Evolutionary conservation across 2,329 filamentous ascomycete species (phyloP).

Genomic region (Trichoderma atrobrunneum): DNA sequence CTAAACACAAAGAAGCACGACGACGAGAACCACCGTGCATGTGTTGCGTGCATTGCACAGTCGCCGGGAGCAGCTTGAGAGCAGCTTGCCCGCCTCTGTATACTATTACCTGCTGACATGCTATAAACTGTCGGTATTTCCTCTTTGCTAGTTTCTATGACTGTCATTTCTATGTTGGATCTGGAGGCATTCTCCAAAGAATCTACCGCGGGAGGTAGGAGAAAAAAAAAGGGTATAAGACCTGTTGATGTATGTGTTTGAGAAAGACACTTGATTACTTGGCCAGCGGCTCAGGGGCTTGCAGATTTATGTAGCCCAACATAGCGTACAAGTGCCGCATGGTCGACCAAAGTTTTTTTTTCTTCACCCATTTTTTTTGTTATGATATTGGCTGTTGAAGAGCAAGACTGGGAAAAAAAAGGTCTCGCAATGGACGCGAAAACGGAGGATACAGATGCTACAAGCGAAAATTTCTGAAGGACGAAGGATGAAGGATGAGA

Average conservation of each 20-base stretch:
- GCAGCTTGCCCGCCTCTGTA: neutral
- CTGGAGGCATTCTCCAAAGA: neutral
- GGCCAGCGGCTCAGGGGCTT: neutral
- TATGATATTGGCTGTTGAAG: neutral
- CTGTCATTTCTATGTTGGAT: conserved; percentile 3
- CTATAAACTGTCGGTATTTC: neutral
- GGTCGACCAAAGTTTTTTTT: neutral
- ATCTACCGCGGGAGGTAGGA: neutral
- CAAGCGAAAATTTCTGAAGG: neutral
- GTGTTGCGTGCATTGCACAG: neutral
- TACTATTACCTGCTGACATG: neutral
- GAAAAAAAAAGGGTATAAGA: neutral
- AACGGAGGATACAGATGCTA: conserved; percentile 7
- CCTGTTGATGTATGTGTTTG: neutral
- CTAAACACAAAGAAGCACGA: conserved; percentile 28
- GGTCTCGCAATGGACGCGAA: neutral
- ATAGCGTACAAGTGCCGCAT: neutral
- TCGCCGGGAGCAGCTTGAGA: conserved; percentile 1
- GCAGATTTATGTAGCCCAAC: neutral
- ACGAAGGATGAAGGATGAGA: neutral
- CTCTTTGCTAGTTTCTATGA: neutral
- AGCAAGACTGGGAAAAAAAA: neutral
- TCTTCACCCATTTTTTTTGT: neutral
- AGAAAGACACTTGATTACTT: neutral
- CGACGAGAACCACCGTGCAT: neutral